Evolutionary conservation across 1,139 yeast species (phyloP), one percentile per base, ranked within the genome.

Genomic region (Ashbya aceris): DNA sequence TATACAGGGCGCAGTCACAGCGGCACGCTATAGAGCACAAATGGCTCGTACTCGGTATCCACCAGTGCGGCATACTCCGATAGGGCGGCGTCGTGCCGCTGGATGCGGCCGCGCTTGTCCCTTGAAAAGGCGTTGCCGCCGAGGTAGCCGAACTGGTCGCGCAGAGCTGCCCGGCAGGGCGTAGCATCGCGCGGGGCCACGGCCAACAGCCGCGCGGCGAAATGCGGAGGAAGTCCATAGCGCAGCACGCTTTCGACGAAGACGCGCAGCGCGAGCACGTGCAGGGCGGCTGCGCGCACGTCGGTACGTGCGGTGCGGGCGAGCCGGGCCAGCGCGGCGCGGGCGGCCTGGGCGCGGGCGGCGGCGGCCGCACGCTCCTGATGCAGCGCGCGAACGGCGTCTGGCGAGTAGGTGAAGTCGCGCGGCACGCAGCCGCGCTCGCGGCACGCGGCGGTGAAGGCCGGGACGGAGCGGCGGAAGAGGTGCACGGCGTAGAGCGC

Each of bases 151-250:
- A 82, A 91, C 61, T 85, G 79, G 38, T 70, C 71, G 39, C 83
- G 65, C 49, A 89, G 70, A 50, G 80, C 83, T 49, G 74, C 68
- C 63, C 82, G 86, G 36, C 86, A 79, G 60, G 73, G 77, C 37
- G 68, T 69, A 33, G 77, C 53, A 41, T 64, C 60, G 56, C 74
- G 64, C 40, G 62, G 55, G 47, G 69, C 69, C 8, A 65, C 56
- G 27, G 62, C 65, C 40, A 64, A 58, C 48, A 51, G 68, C 59
- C 54, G 71, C 55, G 83, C 77, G 58, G 79, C 76, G 62, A 91
- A 91, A 59, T 83, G 83, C 33, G 98, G 96, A 31, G 98, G 98
- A 49, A 91, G 74, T 1, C 99, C 99, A 63, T 91, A 91, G 64
- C 98, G 81, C 60, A 91, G 73, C 10, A 91, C 96, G 45, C 76